phyloP scores from a whole-genome alignment of 345 rosid species.

The Ceriops decandra region DNA sequence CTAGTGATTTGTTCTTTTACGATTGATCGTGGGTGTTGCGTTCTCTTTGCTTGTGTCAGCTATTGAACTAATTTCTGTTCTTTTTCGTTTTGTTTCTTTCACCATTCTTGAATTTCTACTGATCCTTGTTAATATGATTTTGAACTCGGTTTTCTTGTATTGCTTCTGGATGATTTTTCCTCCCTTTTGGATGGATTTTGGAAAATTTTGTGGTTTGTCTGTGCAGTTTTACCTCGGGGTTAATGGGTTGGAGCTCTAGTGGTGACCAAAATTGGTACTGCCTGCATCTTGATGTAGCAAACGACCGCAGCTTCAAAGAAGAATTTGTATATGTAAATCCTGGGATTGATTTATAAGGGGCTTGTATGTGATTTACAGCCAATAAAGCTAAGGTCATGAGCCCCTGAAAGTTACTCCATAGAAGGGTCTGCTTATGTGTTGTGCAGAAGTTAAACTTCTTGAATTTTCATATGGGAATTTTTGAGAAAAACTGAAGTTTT shows the following conservation, averaged over 20 bases:
- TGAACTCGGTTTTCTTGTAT: constrained; percentile 15
- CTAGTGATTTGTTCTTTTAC: constrained; percentile 17
- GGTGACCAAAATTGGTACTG: constrained; percentile 39
- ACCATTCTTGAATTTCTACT: background rate
- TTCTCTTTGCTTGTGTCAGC: constrained; percentile 10
- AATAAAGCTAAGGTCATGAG: constrained; percentile 4
- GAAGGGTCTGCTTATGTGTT: constrained; percentile 5
- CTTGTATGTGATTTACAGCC: background rate
- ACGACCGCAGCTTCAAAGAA: constrained; percentile 27
- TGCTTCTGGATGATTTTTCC: background rate
- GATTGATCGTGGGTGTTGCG: constrained; percentile 14
- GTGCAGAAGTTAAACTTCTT: constrained; percentile 18
- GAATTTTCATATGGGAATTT: constrained; percentile 37
- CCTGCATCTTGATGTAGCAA: constrained; percentile 29
- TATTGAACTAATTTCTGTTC: background rate
- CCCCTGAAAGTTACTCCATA: constrained; percentile 8
- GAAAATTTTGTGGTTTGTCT: constrained; percentile 14
- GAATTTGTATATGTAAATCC: constrained; percentile 19
- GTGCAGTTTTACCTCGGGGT: constrained; percentile 40
- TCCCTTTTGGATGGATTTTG: background rate
- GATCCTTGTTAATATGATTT: background rate
- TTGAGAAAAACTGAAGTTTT: constrained; percentile 22
- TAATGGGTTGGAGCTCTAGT: constrained; percentile 46
- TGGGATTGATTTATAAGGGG: constrained; percentile 3
- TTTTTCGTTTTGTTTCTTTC: background rate